These are phyloP conservation scores for Leishmania mexicana DNA, from an alignment of 208 protist genomes.

Conservation along the genomic window DNA sequence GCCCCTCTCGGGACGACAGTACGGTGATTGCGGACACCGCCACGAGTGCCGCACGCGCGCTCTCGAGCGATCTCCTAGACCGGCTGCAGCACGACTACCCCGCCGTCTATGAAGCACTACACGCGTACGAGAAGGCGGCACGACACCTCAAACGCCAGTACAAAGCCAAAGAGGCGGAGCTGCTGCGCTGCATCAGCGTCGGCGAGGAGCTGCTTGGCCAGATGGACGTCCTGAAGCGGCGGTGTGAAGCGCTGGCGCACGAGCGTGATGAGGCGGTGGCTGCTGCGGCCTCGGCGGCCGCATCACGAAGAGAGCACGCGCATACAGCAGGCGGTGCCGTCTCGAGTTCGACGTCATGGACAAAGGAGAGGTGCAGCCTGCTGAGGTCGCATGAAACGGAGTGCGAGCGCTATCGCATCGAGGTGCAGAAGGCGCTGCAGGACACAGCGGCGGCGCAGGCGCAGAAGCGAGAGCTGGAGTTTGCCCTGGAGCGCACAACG, in stretches of 20 bases:
- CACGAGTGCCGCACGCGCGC: neutral
- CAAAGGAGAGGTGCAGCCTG: conserved; percentile 12
- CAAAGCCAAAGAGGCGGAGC: conserved; percentile 69
- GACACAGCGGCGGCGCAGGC: conserved; percentile 8
- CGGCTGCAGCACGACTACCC: conserved; percentile 29
- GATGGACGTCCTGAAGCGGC: conserved; percentile 58
- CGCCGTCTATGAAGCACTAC: conserved; percentile 26
- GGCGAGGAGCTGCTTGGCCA: conserved; percentile 77
- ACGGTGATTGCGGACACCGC: neutral
- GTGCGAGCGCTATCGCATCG: conserved; percentile 25
- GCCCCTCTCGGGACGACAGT: neutral
- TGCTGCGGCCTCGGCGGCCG: conserved; percentile 2
- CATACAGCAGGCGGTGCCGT: neutral
- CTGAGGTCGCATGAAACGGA: conserved; percentile 16
- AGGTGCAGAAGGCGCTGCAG: conserved; percentile 24
- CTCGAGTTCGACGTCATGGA: neutral
- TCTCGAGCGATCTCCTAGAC: conserved; percentile 17
- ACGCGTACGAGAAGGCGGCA: conserved; percentile 40
- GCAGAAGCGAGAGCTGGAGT: conserved; percentile 21
- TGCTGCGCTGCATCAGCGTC: conserved; percentile 75
- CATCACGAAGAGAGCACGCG: conserved; percentile 1
- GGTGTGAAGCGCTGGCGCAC: conserved; percentile 45
- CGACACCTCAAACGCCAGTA: conserved; percentile 50
- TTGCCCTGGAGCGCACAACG: conserved; percentile 5
- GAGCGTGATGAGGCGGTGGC: conserved; percentile 54